Percentiles rank a stretch among this genome's conserved stretches.
phyloP scores from a whole-genome alignment of 163 green algal genomes.

The Prototheca wickerhamii region DNA sequence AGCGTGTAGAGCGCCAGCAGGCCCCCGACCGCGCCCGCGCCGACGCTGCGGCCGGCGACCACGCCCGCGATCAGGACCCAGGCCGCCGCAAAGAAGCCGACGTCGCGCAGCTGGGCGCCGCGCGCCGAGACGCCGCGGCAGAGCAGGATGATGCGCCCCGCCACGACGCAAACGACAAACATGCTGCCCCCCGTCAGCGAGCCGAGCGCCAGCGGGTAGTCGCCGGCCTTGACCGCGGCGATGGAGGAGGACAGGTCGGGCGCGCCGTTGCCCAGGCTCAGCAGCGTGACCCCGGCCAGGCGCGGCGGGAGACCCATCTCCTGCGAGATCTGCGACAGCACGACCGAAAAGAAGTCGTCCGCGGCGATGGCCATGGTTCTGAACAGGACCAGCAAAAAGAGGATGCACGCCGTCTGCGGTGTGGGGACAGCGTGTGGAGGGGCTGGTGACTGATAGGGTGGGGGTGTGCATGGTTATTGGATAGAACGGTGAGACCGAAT shows the following conservation, averaged over 20 bases:
- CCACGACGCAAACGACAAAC: constrained; percentile 81
- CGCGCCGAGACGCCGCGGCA: constrained; percentile 46
- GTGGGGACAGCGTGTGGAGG: no score
- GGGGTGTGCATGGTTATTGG: no score
- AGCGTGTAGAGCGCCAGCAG: constrained; percentile 61
- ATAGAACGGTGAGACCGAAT: no score
- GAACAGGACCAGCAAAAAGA: constrained; percentile 54
- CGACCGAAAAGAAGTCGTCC: constrained; percentile 79
- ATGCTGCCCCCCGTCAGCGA: constrained; percentile 72
- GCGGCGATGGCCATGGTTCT: constrained; percentile 66
- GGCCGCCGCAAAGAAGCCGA: constrained; percentile 47
- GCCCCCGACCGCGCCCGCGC: constrained; percentile 3
- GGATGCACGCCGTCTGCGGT: constrained; percentile 12
- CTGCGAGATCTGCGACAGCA: constrained; percentile 69
- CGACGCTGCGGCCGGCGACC: constrained; percentile 15
- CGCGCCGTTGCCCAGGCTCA: constrained; percentile 81
- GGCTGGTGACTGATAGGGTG: not conserved
- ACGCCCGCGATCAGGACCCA: not conserved
- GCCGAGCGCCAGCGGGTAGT: constrained; percentile 53
- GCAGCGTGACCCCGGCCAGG: constrained; percentile 80
- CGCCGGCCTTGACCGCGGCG: constrained; percentile 56
- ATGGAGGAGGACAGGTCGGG: constrained; percentile 81
- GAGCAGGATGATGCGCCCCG: constrained; percentile 48
- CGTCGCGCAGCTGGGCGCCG: constrained; percentile 67
- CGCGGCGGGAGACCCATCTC: constrained; percentile 73